A percentile compares a stretch with the other conserved stretches of the same genome.
These are phyloP conservation scores for Pneumocystis murina DNA, from an alignment of 1,139 yeast species.

Conservation along the genomic window DNA sequence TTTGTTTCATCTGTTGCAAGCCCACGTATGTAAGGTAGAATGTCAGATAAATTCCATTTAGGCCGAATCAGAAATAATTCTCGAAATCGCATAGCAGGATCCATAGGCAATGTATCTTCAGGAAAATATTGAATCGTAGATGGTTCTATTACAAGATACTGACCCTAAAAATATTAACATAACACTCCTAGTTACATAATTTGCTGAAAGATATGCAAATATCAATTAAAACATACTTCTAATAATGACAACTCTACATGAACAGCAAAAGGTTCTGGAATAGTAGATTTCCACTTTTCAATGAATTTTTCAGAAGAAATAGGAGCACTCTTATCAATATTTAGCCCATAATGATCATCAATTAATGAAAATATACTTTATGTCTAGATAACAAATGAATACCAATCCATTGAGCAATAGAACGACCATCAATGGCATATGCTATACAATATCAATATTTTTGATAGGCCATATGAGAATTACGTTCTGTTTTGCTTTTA, in stretches of 20 bases:
- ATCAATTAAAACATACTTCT: not conserved
- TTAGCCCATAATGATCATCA: not conserved
- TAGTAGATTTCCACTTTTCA: not conserved
- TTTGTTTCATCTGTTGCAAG: not conserved
- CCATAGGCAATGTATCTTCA: not conserved
- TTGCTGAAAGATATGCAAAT: not conserved
- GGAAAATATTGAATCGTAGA: not conserved
- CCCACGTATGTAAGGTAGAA: not conserved
- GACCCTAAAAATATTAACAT: not conserved
- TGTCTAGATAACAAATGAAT: not conserved
- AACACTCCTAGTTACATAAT: not conserved
- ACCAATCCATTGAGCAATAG: not conserved
- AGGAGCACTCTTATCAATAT: not conserved
- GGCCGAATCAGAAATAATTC: not conserved
- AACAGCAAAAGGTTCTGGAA: not conserved
- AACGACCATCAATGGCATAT: not conserved
- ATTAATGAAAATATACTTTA: not conserved
- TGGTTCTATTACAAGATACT: not conserved
- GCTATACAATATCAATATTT: not conserved
- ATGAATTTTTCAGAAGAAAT: not conserved
- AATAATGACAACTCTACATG: not conserved
- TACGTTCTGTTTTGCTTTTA: not conserved
- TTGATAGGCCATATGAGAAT: not conserved
- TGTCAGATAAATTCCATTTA: not conserved
- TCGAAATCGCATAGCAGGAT: not conserved